Percentiles rank a stretch among this genome's conserved stretches.
Evolutionary conservation across 257 asterid species (phyloP).

Genomic region (Jacaranda copaia): DNA sequence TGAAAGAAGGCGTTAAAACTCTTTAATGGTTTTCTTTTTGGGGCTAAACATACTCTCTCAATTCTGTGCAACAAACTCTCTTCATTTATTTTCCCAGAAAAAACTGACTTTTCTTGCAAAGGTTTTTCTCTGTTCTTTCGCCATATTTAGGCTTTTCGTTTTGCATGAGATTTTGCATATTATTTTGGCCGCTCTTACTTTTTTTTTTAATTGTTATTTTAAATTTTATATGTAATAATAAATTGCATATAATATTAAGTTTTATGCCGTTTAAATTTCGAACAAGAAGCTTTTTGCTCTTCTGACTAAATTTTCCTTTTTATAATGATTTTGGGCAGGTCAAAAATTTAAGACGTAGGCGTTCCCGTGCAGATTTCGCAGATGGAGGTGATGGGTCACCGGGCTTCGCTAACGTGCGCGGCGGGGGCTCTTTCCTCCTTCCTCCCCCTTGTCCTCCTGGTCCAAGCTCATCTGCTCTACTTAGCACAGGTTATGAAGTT

Average conservation of each 20-base stretch:
- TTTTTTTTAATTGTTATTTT: too few species aligned
- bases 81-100: neutral
- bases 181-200: too few species aligned
- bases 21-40: slow-evolving; percentile 21
- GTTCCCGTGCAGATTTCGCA: slow-evolving; percentile 24
- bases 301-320: neutral
- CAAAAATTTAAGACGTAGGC: slow-evolving; percentile 24
- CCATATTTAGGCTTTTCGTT: neutral
- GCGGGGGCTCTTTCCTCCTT: slow-evolving; percentile 39
- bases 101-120: neutral
- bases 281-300: too few species aligned
- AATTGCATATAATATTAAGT: too few species aligned
- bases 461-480: slow-evolving; percentile 50
- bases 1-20: slow-evolving; percentile 21
- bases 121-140: neutral
- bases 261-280: too few species aligned
- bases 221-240: too few species aligned
- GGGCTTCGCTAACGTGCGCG: slow-evolving; percentile 65
- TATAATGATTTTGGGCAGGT: slow-evolving; percentile 38
- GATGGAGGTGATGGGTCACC: slow-evolving; percentile 60
- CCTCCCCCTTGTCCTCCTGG: slow-evolving; percentile 34
- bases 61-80: neutral
- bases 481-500: slow-evolving; percentile 35
- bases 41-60: too few species aligned
- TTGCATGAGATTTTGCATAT: slow-evolving; percentile 11